Base-by-base conservation (phyloP, 2,329 filamentous ascomycete genomes). In the Colletotrichum zoysiae region DNA sequence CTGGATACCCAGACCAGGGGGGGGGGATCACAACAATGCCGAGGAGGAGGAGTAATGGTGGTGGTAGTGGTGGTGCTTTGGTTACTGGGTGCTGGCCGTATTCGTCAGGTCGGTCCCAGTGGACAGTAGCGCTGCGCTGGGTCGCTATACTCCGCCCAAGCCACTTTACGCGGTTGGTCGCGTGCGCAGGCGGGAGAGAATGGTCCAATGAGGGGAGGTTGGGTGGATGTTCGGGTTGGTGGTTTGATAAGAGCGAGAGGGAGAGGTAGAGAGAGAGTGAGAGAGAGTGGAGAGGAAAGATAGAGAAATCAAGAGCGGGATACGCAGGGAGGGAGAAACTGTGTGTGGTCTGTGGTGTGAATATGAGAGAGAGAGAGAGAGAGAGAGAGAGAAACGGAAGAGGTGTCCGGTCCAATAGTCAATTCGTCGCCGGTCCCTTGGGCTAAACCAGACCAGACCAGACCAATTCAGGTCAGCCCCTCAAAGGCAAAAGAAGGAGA, bases 161-260 rank as follows among this genome's bases (percentile, higher is more conserved):
- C 70, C 70, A 72, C 70, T 72, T 72, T 65, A 72, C 70, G 70
- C 65, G 65, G 65, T 71, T 53, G 69, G 69, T 72, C 70, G 70
- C 70, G 70, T 70, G 70, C 70, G 70, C 70, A 70, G 59, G 16
- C 40, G 40, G 48, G 44, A 44, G 59, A 61, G 40, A 64, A 65
- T 44, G 46, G 65, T 26, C 60, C 59, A 71, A 71, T 71, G 55
- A 12, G 48, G 35, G 35, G 38, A 42, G 46, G 23, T 55, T n/a
- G 35, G 23, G 57, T 40, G 23, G 12, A 18, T 50, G 44, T 7
- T 46, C 9, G 44, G 20, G 33, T 23, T 40, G 20, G 20, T 46
- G 44, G 33, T 35, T 23, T 40, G 70, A 65, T 67, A 58, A 63
- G 60, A 58, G 48, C 18, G 58, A n/a, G 42, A 42, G n/a, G 65